phyloP scores from a whole-genome alignment of 371 early-diverging fungal species.

The Mucor racemosus region DNA sequence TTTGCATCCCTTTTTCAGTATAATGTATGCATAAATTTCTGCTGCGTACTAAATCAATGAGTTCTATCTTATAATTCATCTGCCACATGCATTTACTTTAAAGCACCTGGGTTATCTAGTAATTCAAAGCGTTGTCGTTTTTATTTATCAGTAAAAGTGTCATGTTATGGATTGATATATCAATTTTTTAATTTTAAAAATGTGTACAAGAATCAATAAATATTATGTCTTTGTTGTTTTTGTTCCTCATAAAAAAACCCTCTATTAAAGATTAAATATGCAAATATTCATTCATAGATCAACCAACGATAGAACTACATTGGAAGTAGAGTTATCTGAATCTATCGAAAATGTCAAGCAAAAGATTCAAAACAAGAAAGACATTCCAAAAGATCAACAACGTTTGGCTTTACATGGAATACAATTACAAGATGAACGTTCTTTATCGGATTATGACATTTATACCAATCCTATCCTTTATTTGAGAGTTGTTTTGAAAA shows the following conservation, averaged over 20 bases:
- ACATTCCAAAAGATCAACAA: constrained; percentile 92
- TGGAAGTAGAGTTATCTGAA: background rate
- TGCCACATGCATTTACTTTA: too few relatives aligned
- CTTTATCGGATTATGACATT: background rate
- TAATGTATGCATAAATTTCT: too few relatives aligned
- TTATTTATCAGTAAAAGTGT: too few relatives aligned
- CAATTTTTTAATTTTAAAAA: too few relatives aligned
- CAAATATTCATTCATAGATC: background rate
- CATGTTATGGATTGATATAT: too few relatives aligned
- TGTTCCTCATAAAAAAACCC: background rate
- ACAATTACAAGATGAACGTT: background rate
- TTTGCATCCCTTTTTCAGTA: too few relatives aligned
- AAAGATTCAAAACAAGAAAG: constrained; percentile 93
- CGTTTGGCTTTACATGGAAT: background rate
- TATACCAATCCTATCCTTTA: background rate
- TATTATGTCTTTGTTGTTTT: background rate
- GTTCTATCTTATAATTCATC: too few relatives aligned
- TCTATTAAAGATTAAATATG: background rate
- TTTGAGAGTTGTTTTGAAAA: background rate
- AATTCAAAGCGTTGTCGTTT: too few relatives aligned
- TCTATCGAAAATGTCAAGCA: background rate
- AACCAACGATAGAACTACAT: background rate
- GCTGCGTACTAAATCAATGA: too few relatives aligned
- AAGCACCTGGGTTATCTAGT: too few relatives aligned
- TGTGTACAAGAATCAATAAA: too few relatives aligned